A percentile compares a stretch with the other conserved stretches of the same genome.
Evolutionary conservation across 2,329 filamentous ascomycete genomes (phyloP).

Genomic region (Penicillium hesseltinei): DNA sequence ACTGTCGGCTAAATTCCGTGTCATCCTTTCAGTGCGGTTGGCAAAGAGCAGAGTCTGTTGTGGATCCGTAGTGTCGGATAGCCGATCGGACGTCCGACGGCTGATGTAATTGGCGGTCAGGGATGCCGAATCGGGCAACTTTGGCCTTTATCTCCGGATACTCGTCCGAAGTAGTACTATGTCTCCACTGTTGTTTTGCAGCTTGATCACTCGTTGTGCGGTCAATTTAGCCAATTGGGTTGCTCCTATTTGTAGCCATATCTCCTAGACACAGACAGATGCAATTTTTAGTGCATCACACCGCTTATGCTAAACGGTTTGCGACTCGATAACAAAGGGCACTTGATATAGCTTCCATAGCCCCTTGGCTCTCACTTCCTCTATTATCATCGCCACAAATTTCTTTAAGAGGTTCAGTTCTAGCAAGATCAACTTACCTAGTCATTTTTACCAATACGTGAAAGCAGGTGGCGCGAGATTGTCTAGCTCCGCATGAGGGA

Average conservation of each 20-base stretch:
- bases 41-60: conserved; percentile 2
- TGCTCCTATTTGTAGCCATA: neutral
- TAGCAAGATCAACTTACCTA: neutral
- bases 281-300: neutral
- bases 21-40: conserved; percentile 13
- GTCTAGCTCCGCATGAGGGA: neutral
- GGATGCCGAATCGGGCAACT: neutral
- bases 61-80: conserved; percentile 20
- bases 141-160: neutral
- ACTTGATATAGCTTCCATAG: neutral
- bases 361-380: neutral
- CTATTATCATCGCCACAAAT: neutral
- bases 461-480: neutral
- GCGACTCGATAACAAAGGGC: neutral
- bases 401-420: neutral
- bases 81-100: conserved; percentile 21
- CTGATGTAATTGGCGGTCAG: conserved; percentile 7
- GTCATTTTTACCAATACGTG: neutral
- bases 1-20: conserved; percentile 18
- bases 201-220: neutral
- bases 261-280: neutral
- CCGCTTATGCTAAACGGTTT: neutral
- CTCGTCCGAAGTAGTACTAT: neutral
- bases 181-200: neutral
- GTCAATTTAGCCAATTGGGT: neutral